Evolutionary conservation across 2,329 filamentous ascomycete genomes (phyloP).

Genomic region (Pseudohalonectria lignicola): DNA sequence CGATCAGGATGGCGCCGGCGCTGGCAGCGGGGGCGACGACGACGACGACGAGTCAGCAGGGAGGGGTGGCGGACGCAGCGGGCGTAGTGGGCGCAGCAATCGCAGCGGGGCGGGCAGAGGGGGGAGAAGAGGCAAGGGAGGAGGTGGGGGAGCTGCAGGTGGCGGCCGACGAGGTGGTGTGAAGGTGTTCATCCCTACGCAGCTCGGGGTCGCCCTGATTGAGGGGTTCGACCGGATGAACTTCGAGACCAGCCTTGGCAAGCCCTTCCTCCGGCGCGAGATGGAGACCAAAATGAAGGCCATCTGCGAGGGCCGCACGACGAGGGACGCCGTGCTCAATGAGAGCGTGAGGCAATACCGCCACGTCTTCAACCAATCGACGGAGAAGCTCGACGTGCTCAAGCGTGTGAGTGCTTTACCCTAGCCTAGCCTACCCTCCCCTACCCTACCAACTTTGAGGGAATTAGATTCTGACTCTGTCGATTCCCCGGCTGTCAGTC

Average conservation of each 20-base stretch:
- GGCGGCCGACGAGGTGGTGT: slow-evolving; percentile 40
- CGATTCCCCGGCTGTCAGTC: slow-evolving; percentile 19
- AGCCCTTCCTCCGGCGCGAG: slow-evolving; percentile 93
- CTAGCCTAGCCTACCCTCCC: background rate
- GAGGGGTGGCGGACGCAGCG: slow-evolving; percentile 14
- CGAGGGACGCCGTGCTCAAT: slow-evolving; percentile 62
- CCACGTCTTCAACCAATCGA: slow-evolving; percentile 73
- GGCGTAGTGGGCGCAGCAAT: slow-evolving; percentile 28
- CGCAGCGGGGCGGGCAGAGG: slow-evolving; percentile 32
- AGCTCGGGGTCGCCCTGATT: slow-evolving; percentile 81
- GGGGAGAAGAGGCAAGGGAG: slow-evolving; percentile 25
- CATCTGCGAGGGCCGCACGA: slow-evolving; percentile 80
- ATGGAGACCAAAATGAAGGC: slow-evolving; percentile 97
- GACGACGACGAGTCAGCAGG: slow-evolving; percentile 12
- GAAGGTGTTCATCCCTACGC: slow-evolving; percentile 86
- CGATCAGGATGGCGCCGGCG: slow-evolving; percentile 17
- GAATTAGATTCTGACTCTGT: slow-evolving; percentile 7
- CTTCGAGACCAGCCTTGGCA: slow-evolving; percentile 83
- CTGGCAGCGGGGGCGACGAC: background rate
- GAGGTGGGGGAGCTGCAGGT: slow-evolving; percentile 27
- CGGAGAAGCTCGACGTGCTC: slow-evolving; percentile 59
- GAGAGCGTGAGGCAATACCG: slow-evolving; percentile 83
- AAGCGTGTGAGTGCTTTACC: slow-evolving; percentile 39
- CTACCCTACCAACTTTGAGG: background rate
- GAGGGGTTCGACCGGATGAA: slow-evolving; percentile 93